Conservation (phyloP, 164 flowering plant species). For the Santalum album region DNA sequence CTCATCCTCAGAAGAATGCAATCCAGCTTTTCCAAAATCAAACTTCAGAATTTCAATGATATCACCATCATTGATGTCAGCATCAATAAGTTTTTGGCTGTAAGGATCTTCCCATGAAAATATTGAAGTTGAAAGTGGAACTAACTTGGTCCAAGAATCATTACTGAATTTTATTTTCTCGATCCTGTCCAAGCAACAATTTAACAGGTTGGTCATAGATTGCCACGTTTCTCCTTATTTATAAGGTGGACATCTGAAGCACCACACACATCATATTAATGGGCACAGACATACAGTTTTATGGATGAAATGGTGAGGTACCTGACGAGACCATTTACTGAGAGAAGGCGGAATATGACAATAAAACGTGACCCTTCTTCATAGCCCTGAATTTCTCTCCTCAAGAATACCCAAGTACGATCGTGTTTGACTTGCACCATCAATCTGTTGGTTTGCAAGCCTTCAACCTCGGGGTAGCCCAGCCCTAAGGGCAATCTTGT, state of each 20-base stretch:
- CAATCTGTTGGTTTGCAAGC: too few relatives aligned
- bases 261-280: too few relatives aligned
- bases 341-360: constrained; percentile 81
- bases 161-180: constrained; percentile 81
- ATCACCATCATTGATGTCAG: constrained; percentile 30
- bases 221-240: background rate
- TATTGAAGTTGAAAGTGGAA: constrained; percentile 63
- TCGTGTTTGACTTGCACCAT: constrained; percentile 6
- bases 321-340: constrained; percentile 76
- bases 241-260: too few relatives aligned
- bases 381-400: constrained; percentile 82
- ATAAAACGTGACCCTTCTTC: constrained; percentile 96
- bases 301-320: constrained; percentile 19
- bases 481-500: too few relatives aligned
- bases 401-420: constrained; percentile 50
- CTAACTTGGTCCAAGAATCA: constrained; percentile 55
- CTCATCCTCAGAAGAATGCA: constrained; percentile 20
- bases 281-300: background rate
- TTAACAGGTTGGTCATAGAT: constrained; percentile 6
- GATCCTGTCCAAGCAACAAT: constrained; percentile 37
- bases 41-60: constrained; percentile 23
- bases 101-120: constrained; percentile 94
- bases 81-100: constrained; percentile 65
- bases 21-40: constrained; percentile 41
- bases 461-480: too few relatives aligned